Evolutionary conservation across 352 stramenopile genomes (phyloP), one percentile per base, ranked within the genome.

Genomic region (Pythium dissimile): DNA sequence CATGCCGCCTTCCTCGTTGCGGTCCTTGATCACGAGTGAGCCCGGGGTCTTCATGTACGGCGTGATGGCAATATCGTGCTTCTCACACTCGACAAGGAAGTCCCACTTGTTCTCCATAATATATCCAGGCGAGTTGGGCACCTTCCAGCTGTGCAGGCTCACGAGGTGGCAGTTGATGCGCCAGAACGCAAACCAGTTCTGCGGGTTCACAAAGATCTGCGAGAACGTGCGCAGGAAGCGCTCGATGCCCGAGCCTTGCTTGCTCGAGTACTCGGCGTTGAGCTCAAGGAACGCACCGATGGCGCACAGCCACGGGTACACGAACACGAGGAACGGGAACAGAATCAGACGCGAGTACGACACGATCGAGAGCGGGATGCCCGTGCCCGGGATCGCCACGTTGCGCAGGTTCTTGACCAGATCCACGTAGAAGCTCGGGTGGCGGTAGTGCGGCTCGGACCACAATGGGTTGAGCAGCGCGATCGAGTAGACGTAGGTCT

Each of bases 101-200:
- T 97, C 97, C 95, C 96, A 99, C 77, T 99, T 99, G 79, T 98
- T 98, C 74, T 98, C 95, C 90, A 98, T 98, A 46, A 84, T 62
- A 72, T 99, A 99, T 44, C 88, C 92, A 2, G 77, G 65, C 15
- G 89, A 95, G 65, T 96, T 77, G 60, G 93, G 73, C 34, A 89
- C 98, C 58, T 98, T 84, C 35, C 97, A 79, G 44, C 92, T 89
- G 82, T 99, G 96, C 57, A 97, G 80, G 62, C 91, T 96, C 52
- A 97, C 92, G 42, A 98, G 78, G 64, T 94, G 84, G 69, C 85
- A 98, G 73, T 99, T 99, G 31, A 98, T 64, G 37, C 96, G 83
- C 97, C 97, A 99, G 64, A 98, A 98, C 31, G 68, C 86, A 62
- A 99, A 99, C 97, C 97, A 99, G 78, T 99, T 96, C 67, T 98